Base-by-base conservation (phyloP, 805 yeast genomes). In the Tetrapisispora pingtungensis region DNA sequence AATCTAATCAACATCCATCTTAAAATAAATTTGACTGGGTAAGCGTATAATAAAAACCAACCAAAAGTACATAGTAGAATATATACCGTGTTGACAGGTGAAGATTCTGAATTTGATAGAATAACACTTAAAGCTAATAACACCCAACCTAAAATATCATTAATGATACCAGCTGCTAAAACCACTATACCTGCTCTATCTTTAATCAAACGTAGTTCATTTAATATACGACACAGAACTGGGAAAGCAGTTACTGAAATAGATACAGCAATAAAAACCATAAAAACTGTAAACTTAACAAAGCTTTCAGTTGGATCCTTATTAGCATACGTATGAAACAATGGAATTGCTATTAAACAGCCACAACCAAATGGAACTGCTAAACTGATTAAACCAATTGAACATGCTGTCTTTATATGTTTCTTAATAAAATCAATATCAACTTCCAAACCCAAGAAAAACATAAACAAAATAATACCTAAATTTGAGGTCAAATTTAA, bases 211-310 rank as follows among this genome's bases (percentile, higher is more conserved):
- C 84, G 72, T 49, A 84, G 68, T 56, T 84, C 90, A 5, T 87
- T 79, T 50, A 84, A 65, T 24, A 84, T 84, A 57, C 94, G 76
- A 1, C 85, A 90, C 49, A 84, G 64, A 2, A 84, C 95, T 0
- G 95, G 95, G 61, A 84, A 80, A 0, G 95, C 95, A 3, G 95
- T 84, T 51, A 84, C 82, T 49, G 90, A 78, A 71, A 84, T 72
- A 2, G 95, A 90, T 12, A 82, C 87, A 2, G 90, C 89, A 41
- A 84, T 79, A 53, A 84, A 84, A 10, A 84, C 84, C 81, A 81
- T 78, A 53, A 72, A 84, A 0, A 87, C 81, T 13, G 89, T 79
- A 57, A 83, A 84, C 43, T 77, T 68, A 31, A 79, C 68, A 4
- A 60, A 57, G 6, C 64, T 62, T 33, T 56, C 48, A 2, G 42